Conservation (phyloP, 2,329 filamentous ascomycete species). For the Tolypocladium endophyticum region DNA sequence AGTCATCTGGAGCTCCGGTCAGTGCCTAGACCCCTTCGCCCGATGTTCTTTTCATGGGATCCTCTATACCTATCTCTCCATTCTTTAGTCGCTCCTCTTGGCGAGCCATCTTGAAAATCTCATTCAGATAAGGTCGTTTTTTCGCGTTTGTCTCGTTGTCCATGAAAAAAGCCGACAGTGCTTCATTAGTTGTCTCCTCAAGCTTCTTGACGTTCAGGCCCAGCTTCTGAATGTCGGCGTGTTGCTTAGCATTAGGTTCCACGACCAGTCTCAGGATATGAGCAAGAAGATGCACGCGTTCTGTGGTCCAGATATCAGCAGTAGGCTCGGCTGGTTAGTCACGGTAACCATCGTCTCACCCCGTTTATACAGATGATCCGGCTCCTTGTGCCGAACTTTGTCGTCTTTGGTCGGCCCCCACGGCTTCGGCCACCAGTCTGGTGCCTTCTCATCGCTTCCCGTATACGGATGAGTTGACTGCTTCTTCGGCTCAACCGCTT, state of each 20-base stretch:
- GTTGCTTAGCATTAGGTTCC: constrained; percentile 37
- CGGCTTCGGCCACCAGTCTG: constrained; percentile 56
- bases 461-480: constrained; percentile 67
- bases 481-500: constrained; percentile 66
- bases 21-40: not conserved
- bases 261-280: constrained; percentile 51
- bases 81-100: constrained; percentile 45
- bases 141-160: constrained; percentile 44
- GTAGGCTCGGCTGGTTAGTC: not conserved
- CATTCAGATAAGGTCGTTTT: constrained; percentile 45
- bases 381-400: constrained; percentile 58
- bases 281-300: constrained; percentile 46
- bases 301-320: constrained; percentile 21
- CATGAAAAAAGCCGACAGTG: constrained; percentile 45
- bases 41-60: too few relatives aligned
- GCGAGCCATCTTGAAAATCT: constrained; percentile 51
- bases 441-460: constrained; percentile 48
- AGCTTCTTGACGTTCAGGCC: constrained; percentile 43
- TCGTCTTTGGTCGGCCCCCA: constrained; percentile 40
- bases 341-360: constrained; percentile 31
- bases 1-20: constrained; percentile 29
- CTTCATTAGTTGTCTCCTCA: constrained; percentile 48
- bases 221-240: constrained; percentile 40
- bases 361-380: constrained; percentile 60
- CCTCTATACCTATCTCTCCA: constrained; percentile 43